Evolutionary conservation across 495 filamentous ascomycete genomes (phyloP).

Genomic region (Aspergillus homomorphus): DNA sequence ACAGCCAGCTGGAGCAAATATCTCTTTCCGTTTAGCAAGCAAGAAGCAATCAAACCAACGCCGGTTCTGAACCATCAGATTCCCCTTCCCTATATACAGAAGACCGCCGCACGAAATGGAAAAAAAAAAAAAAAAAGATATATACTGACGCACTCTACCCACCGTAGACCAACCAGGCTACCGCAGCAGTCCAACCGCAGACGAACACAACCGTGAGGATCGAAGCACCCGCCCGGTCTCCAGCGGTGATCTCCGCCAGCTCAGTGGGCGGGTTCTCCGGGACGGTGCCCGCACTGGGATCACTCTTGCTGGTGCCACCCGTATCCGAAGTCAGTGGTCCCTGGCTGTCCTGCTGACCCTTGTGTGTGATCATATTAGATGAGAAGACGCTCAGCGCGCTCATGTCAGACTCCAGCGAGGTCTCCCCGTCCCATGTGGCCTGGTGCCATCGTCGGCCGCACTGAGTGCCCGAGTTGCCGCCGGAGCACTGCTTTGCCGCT

Average conservation of each 20-base stretch:
- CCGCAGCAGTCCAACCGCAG: constrained; percentile 47
- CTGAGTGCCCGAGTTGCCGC: constrained; percentile 43
- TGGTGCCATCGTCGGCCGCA: constrained; percentile 54
- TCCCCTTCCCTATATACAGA: constrained; percentile 4
- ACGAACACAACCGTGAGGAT: constrained; percentile 61
- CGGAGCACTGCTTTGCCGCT: constrained; percentile 59
- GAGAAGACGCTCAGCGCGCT: constrained; percentile 55
- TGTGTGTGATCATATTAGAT: constrained; percentile 47
- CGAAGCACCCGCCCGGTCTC: constrained; percentile 62
- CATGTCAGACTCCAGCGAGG: constrained; percentile 58
- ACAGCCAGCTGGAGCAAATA: too few relatives aligned
- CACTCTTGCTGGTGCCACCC: constrained; percentile 65
- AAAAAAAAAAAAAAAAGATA: constrained; percentile 13
- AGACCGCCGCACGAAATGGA: too few relatives aligned
- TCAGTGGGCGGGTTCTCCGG: constrained; percentile 23
- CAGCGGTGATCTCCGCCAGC: constrained; percentile 45
- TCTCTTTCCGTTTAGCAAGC: neutral
- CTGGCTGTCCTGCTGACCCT: constrained; percentile 26
- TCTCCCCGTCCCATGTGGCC: constrained; percentile 43
- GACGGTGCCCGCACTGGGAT: constrained; percentile 54
- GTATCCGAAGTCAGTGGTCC: constrained; percentile 52
- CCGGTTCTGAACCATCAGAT: too few relatives aligned
- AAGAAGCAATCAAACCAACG: neutral
- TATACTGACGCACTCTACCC: constrained; percentile 15
- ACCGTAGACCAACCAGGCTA: constrained; percentile 43